Evolutionary conservation across 1,284 basidiomycete species (phyloP), one percentile per base, ranked within the genome.

Genomic region (Ustilago sp.): DNA sequence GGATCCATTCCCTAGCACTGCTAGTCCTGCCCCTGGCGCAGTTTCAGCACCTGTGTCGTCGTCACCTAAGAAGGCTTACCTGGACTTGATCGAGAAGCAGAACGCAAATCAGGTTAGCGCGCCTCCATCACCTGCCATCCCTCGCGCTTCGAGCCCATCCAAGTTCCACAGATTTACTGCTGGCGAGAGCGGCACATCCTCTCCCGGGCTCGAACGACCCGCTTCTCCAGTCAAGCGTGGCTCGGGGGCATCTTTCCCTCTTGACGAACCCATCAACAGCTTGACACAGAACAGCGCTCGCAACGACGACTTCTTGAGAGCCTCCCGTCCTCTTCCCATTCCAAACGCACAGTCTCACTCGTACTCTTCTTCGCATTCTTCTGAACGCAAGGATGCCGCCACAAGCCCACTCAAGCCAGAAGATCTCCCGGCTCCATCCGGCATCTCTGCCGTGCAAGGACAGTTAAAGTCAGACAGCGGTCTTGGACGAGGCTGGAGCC

Each of bases 391-490:
- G 50, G 70, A 79, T 61, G 73, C 62, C 12, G 66, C 79, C 34
- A 80, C 79, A 12, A 79, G 77, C 34, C 79, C 79, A 2, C 54
- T 80, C 60, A 79, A 79, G 57, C 51, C 53, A 9, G 72, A 78
- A 28, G 72, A 80, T 52, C 58, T 75, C 13, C 58, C 45, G 1
- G 57, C 39, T 11, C 51, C 77, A 19, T 51, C 59, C 28, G 50
- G 62, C 12, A 47, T 64, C n/a, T 48, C 51, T 32, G 62, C 43
- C 38, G 17, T 58, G 5, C 47, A 53, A 11, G 47, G 19, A 35
- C 68, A 68, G 59, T 31, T 38, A 32, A 64, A 70, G 47, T 53
- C 54, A 34, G 61, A 67, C 41, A 35, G 9, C 31, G 64, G 61
- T 19, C 64, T 67, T 11, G 64, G 70, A 39, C 63, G 62, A 45